These are phyloP conservation scores for Nepenthes gracilis DNA, from an alignment of 148 eudicot genomes.

Conservation along the genomic window DNA sequence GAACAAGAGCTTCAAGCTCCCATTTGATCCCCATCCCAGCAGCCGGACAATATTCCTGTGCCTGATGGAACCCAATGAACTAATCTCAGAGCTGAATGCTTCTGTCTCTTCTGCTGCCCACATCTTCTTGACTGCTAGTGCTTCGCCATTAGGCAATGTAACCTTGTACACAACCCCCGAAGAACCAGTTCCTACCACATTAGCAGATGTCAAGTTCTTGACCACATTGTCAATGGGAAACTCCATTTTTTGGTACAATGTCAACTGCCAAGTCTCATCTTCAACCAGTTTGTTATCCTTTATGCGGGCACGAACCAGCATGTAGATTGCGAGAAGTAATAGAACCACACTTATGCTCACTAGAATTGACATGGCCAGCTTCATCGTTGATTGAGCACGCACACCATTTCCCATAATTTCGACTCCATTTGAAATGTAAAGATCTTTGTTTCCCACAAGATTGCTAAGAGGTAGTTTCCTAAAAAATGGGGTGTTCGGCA, in stretches of 20 bases:
- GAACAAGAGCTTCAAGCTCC: slow-evolving; percentile 59
- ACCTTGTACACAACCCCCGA: slow-evolving; percentile 95
- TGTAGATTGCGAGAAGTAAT: slow-evolving; percentile 53
- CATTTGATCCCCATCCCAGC: slow-evolving; percentile 84
- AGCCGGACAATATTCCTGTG: slow-evolving; percentile 87
- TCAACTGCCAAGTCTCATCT: slow-evolving; percentile 66
- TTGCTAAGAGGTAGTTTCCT: slow-evolving; percentile 54
- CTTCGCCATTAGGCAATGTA: slow-evolving; percentile 56
- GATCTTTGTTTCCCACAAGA: slow-evolving; percentile 20
- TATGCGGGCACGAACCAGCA: slow-evolving; percentile 33
- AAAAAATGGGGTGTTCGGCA: slow-evolving; percentile 77
- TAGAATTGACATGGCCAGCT: slow-evolving; percentile 65
- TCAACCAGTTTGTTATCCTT: slow-evolving; percentile 9
- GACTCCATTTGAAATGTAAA: neutral
- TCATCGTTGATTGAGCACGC: slow-evolving; percentile 36
- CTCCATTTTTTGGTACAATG: slow-evolving; percentile 87
- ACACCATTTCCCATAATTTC: slow-evolving; percentile 8
- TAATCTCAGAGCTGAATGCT: slow-evolving; percentile 78
- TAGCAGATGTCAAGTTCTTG: slow-evolving; percentile 51
- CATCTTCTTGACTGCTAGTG: slow-evolving; percentile 93
- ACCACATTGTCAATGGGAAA: slow-evolving; percentile 67
- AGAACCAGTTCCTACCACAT: slow-evolving; percentile 93
- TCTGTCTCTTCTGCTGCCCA: slow-evolving; percentile 81
- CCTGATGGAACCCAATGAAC: slow-evolving; percentile 75
- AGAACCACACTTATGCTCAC: slow-evolving; percentile 59